Percentiles rank a stretch among this genome's conserved stretches.
Evolutionary conservation across 352 stramenopile genomes (phyloP).

Genomic region (Globisporangium splendens): DNA sequence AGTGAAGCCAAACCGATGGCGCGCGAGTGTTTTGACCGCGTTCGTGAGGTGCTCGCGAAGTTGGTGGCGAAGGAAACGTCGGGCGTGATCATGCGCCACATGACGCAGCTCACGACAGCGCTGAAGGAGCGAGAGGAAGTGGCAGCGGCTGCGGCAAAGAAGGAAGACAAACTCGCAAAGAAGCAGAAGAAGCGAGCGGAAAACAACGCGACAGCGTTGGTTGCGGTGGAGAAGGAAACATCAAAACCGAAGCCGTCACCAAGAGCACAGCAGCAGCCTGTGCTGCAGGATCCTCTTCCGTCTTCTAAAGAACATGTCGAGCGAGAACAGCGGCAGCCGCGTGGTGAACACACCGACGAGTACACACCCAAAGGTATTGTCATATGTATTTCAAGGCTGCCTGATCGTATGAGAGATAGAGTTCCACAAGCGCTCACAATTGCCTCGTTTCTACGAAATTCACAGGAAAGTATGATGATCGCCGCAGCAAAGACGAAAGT

Average conservation of each 20-base stretch:
- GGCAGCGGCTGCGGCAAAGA: neutral
- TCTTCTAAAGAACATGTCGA: too few species aligned
- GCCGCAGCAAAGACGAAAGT: conserved; percentile 7
- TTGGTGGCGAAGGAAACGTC: conserved; percentile 48
- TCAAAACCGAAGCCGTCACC: neutral
- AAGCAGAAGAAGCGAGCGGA: conserved; percentile 10
- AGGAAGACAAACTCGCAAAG: conserved; percentile 6
- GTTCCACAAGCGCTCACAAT: too few species aligned
- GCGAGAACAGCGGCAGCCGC: too few species aligned
- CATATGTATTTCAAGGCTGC: too few species aligned
- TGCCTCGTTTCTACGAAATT: too few species aligned
- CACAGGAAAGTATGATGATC: conserved; percentile 1
- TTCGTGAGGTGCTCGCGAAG: conserved; percentile 30
- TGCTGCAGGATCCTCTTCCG: neutral
- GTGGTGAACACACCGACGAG: too few species aligned
- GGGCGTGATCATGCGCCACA: conserved; percentile 54
- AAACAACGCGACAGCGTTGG: neutral
- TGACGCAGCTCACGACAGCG: conserved; percentile 49
- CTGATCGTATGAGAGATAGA: too few species aligned
- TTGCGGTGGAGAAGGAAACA: neutral
- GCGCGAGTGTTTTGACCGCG: conserved; percentile 33
- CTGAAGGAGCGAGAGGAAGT: conserved; percentile 30
- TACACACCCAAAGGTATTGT: too few species aligned
- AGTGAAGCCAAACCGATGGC: conserved; percentile 18
- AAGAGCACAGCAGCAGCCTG: neutral